A percentile compares a stretch with the other conserved stretches of the same genome.
phyloP scores from a whole-genome alignment of 2,329 filamentous ascomycete species.

The Aspergillus puulaauensis region DNA sequence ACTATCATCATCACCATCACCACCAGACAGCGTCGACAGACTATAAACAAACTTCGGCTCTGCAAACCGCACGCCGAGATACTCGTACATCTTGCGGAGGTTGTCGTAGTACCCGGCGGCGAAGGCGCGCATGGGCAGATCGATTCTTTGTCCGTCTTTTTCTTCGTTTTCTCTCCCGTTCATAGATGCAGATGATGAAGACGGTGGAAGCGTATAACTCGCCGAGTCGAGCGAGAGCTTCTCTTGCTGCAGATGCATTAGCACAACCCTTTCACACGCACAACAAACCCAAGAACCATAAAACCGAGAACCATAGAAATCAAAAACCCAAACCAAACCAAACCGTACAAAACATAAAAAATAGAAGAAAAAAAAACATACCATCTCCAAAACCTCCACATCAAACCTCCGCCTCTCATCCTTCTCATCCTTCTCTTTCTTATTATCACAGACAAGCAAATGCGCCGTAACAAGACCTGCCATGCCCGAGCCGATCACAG shows the following conservation, averaged over 20 bases:
- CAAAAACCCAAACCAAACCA: no score
- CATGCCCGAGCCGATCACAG: slow-evolving; percentile 51
- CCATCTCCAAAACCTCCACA: slow-evolving; percentile 6
- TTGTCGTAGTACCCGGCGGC: slow-evolving; percentile 56
- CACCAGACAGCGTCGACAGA: slow-evolving; percentile 40
- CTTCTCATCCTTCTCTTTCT: slow-evolving; percentile 33
- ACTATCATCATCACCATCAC: background rate
- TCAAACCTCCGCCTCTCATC: slow-evolving; percentile 30
- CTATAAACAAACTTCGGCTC: slow-evolving; percentile 53
- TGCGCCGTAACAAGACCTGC: slow-evolving; percentile 50
- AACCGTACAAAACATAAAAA: no score
- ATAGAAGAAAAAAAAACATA: background rate
- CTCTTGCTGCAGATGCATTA: slow-evolving; percentile 8
- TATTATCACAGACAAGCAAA: slow-evolving; percentile 42
- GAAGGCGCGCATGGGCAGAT: slow-evolving; percentile 55
- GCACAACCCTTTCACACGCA: background rate
- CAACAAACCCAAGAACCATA: background rate
- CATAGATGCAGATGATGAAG: background rate
- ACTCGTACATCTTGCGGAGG: slow-evolving; percentile 56
- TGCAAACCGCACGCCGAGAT: slow-evolving; percentile 53
- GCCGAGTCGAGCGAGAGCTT: slow-evolving; percentile 11
- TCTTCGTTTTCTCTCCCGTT: background rate
- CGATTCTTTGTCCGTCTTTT: slow-evolving; percentile 33
- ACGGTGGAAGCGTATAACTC: slow-evolving; percentile 1
- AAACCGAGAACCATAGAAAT: no score